Conservation (phyloP, 805 yeast species). For the Myxozyma neotropica region DNA sequence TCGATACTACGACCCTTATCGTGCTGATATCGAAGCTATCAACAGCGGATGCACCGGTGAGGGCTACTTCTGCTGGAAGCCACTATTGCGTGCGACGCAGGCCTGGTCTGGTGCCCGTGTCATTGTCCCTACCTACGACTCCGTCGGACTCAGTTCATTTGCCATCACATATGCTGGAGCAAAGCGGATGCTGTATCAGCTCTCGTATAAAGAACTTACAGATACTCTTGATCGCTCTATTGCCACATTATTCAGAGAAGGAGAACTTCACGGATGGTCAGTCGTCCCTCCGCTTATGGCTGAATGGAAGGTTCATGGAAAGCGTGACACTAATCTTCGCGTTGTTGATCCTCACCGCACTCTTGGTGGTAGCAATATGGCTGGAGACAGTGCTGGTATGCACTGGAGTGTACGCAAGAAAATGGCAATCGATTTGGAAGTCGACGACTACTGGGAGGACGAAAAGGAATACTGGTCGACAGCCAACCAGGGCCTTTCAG, state of each 20-base stretch:
- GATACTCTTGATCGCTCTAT: conserved; percentile 17
- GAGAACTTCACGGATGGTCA: conserved; percentile 14
- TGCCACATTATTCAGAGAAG: background rate
- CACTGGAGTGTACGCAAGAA: conserved; percentile 2
- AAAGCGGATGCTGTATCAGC: conserved; percentile 16
- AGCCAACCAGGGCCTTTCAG: background rate
- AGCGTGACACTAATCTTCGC: conserved; percentile 13
- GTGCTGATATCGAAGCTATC: conserved; percentile 5
- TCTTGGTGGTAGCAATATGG: background rate
- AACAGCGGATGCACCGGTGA: conserved; percentile 1
- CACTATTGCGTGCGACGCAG: background rate
- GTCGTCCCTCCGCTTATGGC: conserved; percentile 18
- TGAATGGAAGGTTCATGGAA: conserved; percentile 20
- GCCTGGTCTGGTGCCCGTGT: conserved; percentile 4
- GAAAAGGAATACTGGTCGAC: conserved; percentile 1
- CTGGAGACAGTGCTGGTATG: conserved; percentile 6
- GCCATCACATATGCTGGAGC: conserved; percentile 23
- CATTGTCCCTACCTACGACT: conserved; percentile 11
- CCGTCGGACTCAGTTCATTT: conserved; percentile 12
- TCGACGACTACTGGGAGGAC: conserved; percentile 3
- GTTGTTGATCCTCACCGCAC: background rate
- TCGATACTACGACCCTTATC: conserved; percentile 3
- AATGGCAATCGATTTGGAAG: background rate
- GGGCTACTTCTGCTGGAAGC: conserved; percentile 11
- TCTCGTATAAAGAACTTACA: conserved; percentile 17